These are phyloP conservation scores for Tolypocladium endophyticum DNA, from an alignment of 2,329 filamentous ascomycete genomes.

Conservation along the genomic window DNA sequence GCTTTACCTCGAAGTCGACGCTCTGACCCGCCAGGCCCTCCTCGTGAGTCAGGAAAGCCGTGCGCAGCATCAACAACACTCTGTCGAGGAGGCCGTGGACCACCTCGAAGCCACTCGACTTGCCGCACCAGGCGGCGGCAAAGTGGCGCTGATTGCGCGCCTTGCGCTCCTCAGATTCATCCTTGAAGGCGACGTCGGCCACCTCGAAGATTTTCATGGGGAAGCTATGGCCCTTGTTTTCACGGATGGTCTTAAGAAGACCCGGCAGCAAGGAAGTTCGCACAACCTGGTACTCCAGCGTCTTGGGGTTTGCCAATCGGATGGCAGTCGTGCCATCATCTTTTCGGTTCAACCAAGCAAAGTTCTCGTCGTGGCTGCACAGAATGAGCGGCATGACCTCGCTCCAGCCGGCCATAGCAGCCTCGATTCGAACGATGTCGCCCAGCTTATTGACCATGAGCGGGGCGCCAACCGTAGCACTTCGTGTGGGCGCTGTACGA, in stretches of 20 bases:
- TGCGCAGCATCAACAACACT: constrained; percentile 83
- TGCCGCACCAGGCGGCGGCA: constrained; percentile 91
- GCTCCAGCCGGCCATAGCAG: constrained; percentile 89
- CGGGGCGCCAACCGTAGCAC: constrained; percentile 76
- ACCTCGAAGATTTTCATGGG: constrained; percentile 92
- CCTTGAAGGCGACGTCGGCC: constrained; percentile 87
- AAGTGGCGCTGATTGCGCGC: constrained; percentile 91
- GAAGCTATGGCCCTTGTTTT: constrained; percentile 81
- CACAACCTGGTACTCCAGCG: constrained; percentile 85
- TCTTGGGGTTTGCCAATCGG: constrained; percentile 85
- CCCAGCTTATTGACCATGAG: constrained; percentile 87
- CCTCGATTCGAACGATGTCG: constrained; percentile 82
- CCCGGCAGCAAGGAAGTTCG: constrained; percentile 79
- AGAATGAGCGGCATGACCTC: constrained; percentile 95
- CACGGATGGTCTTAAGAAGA: constrained; percentile 83
- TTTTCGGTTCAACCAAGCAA: constrained; percentile 82
- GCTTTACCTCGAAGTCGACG: constrained; percentile 40
- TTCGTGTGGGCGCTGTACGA: constrained; percentile 74
- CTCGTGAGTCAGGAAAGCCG: constrained; percentile 66
- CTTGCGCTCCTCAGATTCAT: constrained; percentile 69
- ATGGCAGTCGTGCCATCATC: constrained; percentile 79
- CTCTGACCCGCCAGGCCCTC: constrained; percentile 49
- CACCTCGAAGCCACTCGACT: constrained; percentile 87
- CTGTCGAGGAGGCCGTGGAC: constrained; percentile 92
- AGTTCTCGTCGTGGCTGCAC: constrained; percentile 98